phyloP scores from a whole-genome alignment of 768 basidiomycete species.

The Boletus eberwhitei region DNA sequence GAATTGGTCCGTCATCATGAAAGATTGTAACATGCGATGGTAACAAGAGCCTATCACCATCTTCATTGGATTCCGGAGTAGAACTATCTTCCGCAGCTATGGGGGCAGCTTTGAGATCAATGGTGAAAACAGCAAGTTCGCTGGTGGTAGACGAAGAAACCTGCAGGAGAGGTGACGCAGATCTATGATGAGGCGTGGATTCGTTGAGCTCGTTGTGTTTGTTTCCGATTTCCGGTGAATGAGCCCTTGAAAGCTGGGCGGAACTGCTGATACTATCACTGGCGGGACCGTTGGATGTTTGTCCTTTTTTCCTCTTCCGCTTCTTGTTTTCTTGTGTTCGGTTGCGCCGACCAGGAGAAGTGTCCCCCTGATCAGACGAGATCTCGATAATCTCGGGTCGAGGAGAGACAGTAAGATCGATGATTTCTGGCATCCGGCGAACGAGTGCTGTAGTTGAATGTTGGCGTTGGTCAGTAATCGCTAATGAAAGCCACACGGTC shows the following conservation, averaged over 20 bases:
- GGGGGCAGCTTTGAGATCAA: slow-evolving; percentile 45
- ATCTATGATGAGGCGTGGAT: slow-evolving; percentile 33
- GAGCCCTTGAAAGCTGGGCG: slow-evolving; percentile 17
- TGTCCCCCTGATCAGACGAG: slow-evolving; percentile 22
- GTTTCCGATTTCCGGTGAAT: slow-evolving; percentile 14
- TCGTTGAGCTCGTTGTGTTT: background rate
- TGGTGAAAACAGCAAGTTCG: slow-evolving; percentile 40
- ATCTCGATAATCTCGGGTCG: slow-evolving; percentile 30
- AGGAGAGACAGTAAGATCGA: slow-evolving; percentile 34
- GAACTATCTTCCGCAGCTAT: slow-evolving; percentile 26
- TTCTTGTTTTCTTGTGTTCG: slow-evolving; percentile 18
- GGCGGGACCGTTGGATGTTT: slow-evolving; percentile 16
- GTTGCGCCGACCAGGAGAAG: slow-evolving; percentile 1
- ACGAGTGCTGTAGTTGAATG: background rate
- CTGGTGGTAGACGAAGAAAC: slow-evolving; percentile 15
- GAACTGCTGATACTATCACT: slow-evolving; percentile 15
- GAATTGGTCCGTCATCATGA: slow-evolving; percentile 28
- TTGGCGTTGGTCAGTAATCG: too few species aligned
- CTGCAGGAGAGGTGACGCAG: slow-evolving; percentile 36
- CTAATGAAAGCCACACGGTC: too few species aligned
- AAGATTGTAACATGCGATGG: slow-evolving; percentile 70
- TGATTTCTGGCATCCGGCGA: slow-evolving; percentile 29
- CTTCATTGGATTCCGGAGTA: slow-evolving; percentile 20
- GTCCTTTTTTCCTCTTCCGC: slow-evolving; percentile 29
- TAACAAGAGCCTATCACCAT: slow-evolving; percentile 42